Percentiles rank a stretch among this genome's conserved stretches.
Evolutionary conservation across 2,329 filamentous ascomycete species (phyloP).

Genomic region (Teratosphaeria destructans): DNA sequence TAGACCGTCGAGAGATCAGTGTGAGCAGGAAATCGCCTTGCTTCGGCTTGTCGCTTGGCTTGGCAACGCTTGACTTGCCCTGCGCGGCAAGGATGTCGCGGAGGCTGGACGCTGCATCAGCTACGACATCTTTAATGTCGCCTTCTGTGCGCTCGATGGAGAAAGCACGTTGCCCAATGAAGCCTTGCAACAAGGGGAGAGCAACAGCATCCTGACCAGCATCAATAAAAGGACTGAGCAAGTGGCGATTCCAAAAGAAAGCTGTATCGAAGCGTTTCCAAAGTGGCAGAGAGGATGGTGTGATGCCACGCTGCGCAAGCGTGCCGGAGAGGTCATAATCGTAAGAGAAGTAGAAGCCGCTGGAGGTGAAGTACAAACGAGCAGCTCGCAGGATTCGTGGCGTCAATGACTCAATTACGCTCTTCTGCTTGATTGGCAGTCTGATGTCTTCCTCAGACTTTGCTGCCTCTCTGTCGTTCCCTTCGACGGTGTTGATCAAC

Average conservation of each 20-base stretch:
- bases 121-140: conserved; percentile 19
- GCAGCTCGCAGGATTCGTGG: conserved; percentile 79
- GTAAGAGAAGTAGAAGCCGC: conserved; percentile 91
- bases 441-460: background rate
- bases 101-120: conserved; percentile 10
- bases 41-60: conserved; percentile 8
- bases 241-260: conserved; percentile 85
- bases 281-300: conserved; percentile 47
- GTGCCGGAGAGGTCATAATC: conserved; percentile 81
- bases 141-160: conserved; percentile 28
- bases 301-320: conserved; percentile 32
- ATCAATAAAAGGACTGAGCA: conserved; percentile 63
- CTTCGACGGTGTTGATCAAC: background rate
- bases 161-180: conserved; percentile 79
- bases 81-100: background rate
- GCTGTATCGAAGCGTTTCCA: conserved; percentile 58
- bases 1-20: conserved; percentile 78
- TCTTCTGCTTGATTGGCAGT: conserved; percentile 2
- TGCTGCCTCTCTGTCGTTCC: background rate
- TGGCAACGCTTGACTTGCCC: conserved; percentile 8
- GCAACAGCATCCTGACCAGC: conserved; percentile 60
- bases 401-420: conserved; percentile 42
- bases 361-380: conserved; percentile 69
- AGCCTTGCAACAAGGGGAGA: conserved; percentile 84
- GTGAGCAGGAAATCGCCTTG: conserved; percentile 62